phyloP scores from a whole-genome alignment of 208 protist genomes.

The Crithidia acanthocephali region DNA sequence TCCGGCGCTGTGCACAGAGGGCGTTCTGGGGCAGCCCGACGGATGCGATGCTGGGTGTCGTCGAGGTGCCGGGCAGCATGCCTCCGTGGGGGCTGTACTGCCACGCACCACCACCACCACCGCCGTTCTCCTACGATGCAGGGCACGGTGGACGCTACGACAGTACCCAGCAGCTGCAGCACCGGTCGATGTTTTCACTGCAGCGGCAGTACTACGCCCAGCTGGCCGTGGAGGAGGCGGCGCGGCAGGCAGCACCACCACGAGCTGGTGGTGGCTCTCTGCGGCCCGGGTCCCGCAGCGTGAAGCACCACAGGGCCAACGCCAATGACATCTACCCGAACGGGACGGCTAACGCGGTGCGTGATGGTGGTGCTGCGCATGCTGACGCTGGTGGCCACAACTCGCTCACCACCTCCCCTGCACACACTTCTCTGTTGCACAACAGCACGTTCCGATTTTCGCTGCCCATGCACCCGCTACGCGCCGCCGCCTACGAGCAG shows the following conservation, averaged over 20 bases:
- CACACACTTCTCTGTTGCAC: not conserved
- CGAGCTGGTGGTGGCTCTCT: not conserved
- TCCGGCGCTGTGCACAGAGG: conserved; percentile 1
- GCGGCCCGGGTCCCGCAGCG: not conserved
- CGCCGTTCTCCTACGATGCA: not conserved
- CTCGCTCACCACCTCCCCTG: conserved; percentile 15
- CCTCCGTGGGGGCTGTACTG: conserved; percentile 43
- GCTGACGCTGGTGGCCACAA: not conserved
- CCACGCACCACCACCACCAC: conserved; percentile 1
- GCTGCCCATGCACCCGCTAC: conserved; percentile 19
- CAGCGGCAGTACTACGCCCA: conserved; percentile 34
- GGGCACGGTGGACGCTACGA: not conserved
- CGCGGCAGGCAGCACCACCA: not conserved
- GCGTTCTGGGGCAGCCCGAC: conserved; percentile 49
- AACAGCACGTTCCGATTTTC: not conserved
- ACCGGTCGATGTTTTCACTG: conserved; percentile 8
- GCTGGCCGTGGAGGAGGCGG: conserved; percentile 10
- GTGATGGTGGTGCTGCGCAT: no score
- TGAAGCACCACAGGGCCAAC: no score
- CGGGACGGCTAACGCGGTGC: no score
- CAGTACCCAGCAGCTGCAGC: not conserved
- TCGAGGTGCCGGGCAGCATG: conserved; percentile 42
- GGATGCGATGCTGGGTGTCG: conserved; percentile 47
- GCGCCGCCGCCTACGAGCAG: conserved; percentile 19
- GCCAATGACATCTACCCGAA: not conserved